Percentiles rank a stretch among this genome's conserved stretches.
Evolutionary conservation across 257 asterid species (phyloP).

Genomic region (Solanum rostratum): DNA sequence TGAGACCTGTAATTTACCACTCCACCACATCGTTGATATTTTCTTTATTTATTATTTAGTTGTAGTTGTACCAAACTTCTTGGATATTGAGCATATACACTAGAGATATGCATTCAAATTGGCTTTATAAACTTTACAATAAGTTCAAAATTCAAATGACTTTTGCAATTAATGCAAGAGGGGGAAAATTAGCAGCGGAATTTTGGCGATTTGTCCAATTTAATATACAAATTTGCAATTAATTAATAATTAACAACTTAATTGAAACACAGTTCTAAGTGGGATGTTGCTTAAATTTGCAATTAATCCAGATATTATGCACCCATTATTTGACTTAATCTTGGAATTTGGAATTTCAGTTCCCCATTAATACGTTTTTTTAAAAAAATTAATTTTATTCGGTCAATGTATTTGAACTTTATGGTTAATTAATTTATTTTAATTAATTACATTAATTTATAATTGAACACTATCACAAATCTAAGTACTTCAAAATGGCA

Average conservation of each 20-base stretch:
- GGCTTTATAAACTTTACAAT: neutral
- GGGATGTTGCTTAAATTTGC: conserved; percentile 6
- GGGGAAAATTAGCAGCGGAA: neutral
- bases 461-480: neutral
- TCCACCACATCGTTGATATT: no score
- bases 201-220: neutral
- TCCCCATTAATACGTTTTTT: neutral
- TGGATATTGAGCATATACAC: neutral
- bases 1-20: no score
- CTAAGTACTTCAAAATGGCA: conserved; percentile 21
- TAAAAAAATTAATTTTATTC: neutral
- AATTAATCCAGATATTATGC: neutral
- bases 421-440: neutral
- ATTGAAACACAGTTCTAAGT: neutral
- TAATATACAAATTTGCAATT: neutral
- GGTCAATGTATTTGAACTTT: conserved; percentile 1
- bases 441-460: neutral
- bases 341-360: neutral
- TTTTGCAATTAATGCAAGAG: neutral
- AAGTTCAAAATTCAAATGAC: neutral
- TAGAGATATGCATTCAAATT: neutral
- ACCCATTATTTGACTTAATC: neutral
- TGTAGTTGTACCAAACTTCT: neutral
- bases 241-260: conserved; percentile 6
- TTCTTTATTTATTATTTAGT: neutral